Base-by-base conservation (phyloP, 2,329 filamentous ascomycete species). In the Cladosporium colombiae region DNA sequence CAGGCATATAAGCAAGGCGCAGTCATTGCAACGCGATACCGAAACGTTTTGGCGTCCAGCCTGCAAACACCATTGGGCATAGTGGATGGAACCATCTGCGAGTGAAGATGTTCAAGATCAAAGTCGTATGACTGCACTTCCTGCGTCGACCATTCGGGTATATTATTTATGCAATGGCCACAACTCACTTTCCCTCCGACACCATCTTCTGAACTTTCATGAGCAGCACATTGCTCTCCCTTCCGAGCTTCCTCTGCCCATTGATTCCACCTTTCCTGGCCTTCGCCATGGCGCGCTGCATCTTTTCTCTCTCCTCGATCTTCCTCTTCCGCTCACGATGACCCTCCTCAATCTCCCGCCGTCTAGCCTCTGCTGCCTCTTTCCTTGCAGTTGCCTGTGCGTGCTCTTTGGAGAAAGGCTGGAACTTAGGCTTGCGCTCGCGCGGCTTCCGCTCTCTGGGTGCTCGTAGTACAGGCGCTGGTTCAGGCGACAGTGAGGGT, bases 201-300 rank as follows among this genome's bases (percentile, higher is more conserved):
- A 95, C 85, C 78, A 96, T 82, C 75, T 83, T 88, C 82, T 89
- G 89, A 37, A 94, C 89, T 79, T 89, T 91, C 73, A 92, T 90
- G 65, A 97, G 80, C 72, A 97, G 73, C 44, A 94, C 83, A 37
- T 84, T 85, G 72, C 92, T 93, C 82, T 96, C 92, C 67, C 91
- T 84, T 1, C 93, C 93, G 57, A 97, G 78, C 80, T 92, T 93
- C 77, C 90, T 86, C 80, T 91, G 89, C 13, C 91, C 91, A 76
- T 90, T 86, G 71, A 83, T 77, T 40, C 89, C 87, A 14, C 86
- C 87, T 40, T 81, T 82, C 71, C 81, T 81, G 7, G 87, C 87
- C 74, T 86, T 87, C 0, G 83, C 80, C 86, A 90, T 89, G 0
- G 84, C 84, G 71, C 83, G 84, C 55, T 89, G 83, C 61, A 93